Evolutionary conservation across 1,284 basidiomycete genomes (phyloP).

Genomic region (Ganoderma sinense): DNA sequence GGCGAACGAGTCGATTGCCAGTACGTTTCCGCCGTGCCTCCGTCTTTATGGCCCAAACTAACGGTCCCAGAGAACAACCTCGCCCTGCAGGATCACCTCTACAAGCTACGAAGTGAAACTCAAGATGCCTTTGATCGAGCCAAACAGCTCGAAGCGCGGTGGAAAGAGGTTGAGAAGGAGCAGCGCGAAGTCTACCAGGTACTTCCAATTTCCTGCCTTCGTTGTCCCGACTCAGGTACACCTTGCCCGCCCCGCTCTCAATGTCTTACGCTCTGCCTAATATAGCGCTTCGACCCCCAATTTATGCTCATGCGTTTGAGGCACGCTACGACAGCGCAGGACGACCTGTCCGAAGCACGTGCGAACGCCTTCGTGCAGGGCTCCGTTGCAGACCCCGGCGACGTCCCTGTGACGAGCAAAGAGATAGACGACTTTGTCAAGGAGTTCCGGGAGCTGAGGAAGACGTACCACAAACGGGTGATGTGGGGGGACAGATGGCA

Average conservation of each 20-base stretch:
- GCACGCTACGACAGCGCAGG: constrained; percentile 88
- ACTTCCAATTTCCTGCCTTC: constrained; percentile 26
- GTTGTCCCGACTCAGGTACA: not conserved
- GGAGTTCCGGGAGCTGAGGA: constrained; percentile 87
- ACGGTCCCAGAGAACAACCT: constrained; percentile 71
- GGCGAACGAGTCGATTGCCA: constrained; percentile 86
- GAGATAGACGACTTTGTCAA: constrained; percentile 88
- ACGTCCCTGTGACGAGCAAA: constrained; percentile 49
- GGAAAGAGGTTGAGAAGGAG: constrained; percentile 86
- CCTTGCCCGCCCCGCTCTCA: constrained; percentile 20
- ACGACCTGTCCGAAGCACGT: constrained; percentile 85
- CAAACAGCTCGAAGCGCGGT: constrained; percentile 78
- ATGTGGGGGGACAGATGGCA: constrained; percentile 91
- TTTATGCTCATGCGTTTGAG: constrained; percentile 87
- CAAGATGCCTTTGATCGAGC: constrained; percentile 88
- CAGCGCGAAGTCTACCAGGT: constrained; percentile 91
- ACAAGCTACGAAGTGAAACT: constrained; percentile 79
- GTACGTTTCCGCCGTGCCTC: constrained; percentile 53
- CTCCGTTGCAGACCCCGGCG: constrained; percentile 42
- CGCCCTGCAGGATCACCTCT: constrained; percentile 75
- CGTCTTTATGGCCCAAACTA: constrained; percentile 1
- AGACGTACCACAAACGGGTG: constrained; percentile 88
- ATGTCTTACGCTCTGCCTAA: not conserved
- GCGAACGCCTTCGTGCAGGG: constrained; percentile 83
- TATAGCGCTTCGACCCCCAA: constrained; percentile 82